Base-by-base conservation (phyloP, 305 asterid species). In the Rubia peregrina region DNA sequence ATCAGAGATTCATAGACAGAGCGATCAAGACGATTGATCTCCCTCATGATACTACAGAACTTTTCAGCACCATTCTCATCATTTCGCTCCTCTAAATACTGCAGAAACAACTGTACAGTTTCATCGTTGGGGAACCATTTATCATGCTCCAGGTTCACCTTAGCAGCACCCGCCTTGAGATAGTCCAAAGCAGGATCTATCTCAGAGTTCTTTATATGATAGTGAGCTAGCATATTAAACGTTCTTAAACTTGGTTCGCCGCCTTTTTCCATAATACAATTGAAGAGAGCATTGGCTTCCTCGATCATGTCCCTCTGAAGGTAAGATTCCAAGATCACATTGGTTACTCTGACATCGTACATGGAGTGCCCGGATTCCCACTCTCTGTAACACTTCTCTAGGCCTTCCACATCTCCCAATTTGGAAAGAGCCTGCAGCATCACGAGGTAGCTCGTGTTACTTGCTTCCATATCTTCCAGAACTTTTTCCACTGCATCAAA, bases 311-410 rank as follows among this genome's bases (percentile, higher is more conserved):
- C 38, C 38, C 79, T 77, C 17, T 73, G 61, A 33, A 89, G 84
- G 74, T 89, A 91, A 51, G 80, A 85, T 61, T 85, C 90, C 67
- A 91, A 74, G 69, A 88, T 53, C 86, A 91, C 92, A 71, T 85
- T 88, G 13, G 87, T 79, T 55, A 91, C 30, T 76, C 89, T 84
- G 73, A 74, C 77, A 74, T 89, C 95, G 61, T 26, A 88, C 42
- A 8, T 5, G 19, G 77, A 61, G 76, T 75, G 68, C 41, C 73
- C 68, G 41, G 80, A 73, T 67, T 89, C 90, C 93, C 95, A 91
- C 76, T 88, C 91, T 72, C 80, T 75, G 48, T 75, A 89, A 55
- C 76, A 60, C 71, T 77, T 81, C 80, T 85, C 86, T 13, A 85
- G 82, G 67, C 43, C 70, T 76, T 86, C 90, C 49, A 73, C 73